Conservation (phyloP, 73 alveolate species). For the Paramecium bursaria region DNA sequence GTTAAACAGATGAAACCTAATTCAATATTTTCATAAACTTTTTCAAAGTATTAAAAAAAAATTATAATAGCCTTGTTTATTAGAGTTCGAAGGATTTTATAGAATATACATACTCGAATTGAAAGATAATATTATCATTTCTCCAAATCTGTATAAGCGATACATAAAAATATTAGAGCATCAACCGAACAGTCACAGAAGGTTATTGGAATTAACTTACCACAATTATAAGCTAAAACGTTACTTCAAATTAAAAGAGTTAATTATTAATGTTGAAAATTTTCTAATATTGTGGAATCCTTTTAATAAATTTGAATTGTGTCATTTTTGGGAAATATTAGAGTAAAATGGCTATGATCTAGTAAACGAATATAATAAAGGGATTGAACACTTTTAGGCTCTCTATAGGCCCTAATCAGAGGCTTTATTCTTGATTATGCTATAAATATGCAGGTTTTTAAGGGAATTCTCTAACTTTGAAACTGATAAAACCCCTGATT, state of each 20-base stretch:
- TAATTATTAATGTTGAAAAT: conserved; percentile 20
- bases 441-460: conserved; percentile 23
- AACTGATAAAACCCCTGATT: conserved; percentile 11
- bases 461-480: conserved; percentile 55
- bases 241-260: conserved; percentile 33
- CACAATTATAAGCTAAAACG: conserved; percentile 11
- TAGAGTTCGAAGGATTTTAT: too few species aligned
- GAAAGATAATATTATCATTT: too few species aligned
- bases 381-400: conserved; percentile 15
- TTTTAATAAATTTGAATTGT: conserved; percentile 43
- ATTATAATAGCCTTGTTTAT: too few species aligned
- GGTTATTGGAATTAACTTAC: conserved; percentile 7
- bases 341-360: conserved; percentile 44
- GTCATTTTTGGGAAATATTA: conserved; percentile 31
- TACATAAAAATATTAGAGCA: conserved; percentile 14
- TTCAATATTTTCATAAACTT: too few species aligned
- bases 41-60: too few species aligned
- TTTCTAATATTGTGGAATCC: conserved; percentile 36
- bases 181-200: background rate
- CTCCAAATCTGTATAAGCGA: background rate
- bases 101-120: too few species aligned
- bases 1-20: too few species aligned
- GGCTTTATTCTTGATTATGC: conserved; percentile 25
- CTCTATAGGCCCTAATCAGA: conserved; percentile 16
- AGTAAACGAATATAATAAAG: conserved; percentile 36